Conservation (phyloP, 2,329 filamentous ascomycete genomes). For the Pseudonectria buxi region DNA sequence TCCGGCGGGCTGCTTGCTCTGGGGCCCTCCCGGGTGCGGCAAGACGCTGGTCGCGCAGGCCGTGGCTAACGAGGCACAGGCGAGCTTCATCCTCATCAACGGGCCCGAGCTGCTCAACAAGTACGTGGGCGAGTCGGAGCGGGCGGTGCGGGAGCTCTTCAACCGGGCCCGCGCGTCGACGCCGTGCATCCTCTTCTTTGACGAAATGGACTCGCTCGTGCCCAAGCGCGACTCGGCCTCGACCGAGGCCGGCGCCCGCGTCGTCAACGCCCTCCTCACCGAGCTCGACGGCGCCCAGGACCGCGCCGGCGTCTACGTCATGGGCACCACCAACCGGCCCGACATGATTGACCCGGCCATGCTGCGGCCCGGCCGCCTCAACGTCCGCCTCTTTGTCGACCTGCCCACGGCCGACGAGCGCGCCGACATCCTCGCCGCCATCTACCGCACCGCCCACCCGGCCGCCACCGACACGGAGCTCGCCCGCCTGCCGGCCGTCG, state of each 20-base stretch:
- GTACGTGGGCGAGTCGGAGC: slow-evolving; percentile 93
- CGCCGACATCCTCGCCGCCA: slow-evolving; percentile 74
- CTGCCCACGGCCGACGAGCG: slow-evolving; percentile 73
- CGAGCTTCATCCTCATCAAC: slow-evolving; percentile 97
- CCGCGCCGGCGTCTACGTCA: slow-evolving; percentile 82
- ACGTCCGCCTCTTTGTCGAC: slow-evolving; percentile 83
- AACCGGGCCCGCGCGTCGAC: slow-evolving; percentile 76
- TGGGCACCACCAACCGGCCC: slow-evolving; percentile 89
- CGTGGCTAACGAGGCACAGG: slow-evolving; percentile 88
- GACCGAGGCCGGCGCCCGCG: slow-evolving; percentile 76
- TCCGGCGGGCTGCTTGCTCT: slow-evolving; percentile 83
- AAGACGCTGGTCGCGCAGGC: slow-evolving; percentile 96
- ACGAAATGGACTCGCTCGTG: slow-evolving; percentile 90
- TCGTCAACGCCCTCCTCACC: slow-evolving; percentile 91
- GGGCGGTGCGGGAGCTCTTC: slow-evolving; percentile 88
- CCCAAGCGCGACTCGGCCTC: slow-evolving; percentile 72
- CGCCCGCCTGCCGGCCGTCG: slow-evolving; percentile 55
- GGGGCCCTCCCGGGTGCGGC: slow-evolving; percentile 93
- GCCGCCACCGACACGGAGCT: slow-evolving; percentile 37
- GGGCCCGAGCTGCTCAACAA: slow-evolving; percentile 96
- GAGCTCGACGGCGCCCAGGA: slow-evolving; percentile 83
- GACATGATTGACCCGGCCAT: slow-evolving; percentile 97
- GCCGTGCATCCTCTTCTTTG: slow-evolving; percentile 95
- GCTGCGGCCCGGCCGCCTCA: slow-evolving; percentile 82
- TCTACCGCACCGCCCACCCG: slow-evolving; percentile 42